Evolutionary conservation across 2,329 filamentous ascomycete species (phyloP), one percentile per base, ranked within the genome.

Genomic region (Trichoderma cornu-damae): DNA sequence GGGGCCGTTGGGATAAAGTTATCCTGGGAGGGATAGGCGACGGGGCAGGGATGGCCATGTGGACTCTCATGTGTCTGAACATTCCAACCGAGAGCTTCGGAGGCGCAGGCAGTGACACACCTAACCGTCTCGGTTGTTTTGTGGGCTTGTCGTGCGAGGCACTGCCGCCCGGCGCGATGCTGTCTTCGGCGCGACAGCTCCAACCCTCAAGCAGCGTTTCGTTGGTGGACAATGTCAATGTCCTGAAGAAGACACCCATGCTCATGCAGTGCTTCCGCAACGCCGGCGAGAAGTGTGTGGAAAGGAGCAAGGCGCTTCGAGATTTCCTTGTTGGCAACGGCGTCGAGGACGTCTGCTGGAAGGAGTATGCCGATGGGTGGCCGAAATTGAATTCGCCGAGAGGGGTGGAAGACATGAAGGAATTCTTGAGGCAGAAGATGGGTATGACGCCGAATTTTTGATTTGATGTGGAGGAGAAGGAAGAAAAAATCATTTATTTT

Each of bases 331-430:
- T 54, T 2, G 40, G 40, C n/a, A 22, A 20, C 18, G 40, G 30
- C 20, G 48, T 51, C 4, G 40, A 49, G 35, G 42, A 47, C 9
- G 35, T 58, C 11, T 32, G 14, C 6, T 54, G 48, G 56, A 47
- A 40, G 28, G 56, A 58, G 4, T 53, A 58, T 11, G 28, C 28
- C 14, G 30, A 54, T n/a, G 49, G 40, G 3, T n/a, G 30, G 34
- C 50, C 40, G 4, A 46, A 38, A 26, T n/a, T 58, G 30, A 54
- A 58, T 18, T 58, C 56, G 16, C 48, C 56, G 16, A 24, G 18
- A 8, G 49, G 49, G 12, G 40, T 54, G 38, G 49, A 58, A 6
- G 56, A 58, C n/a, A 40, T 58, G 48, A 54, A 58, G 42, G 38
- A 18, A 3, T 58, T 58, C 14, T 30, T 54, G 4, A n/a, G 24